These are phyloP conservation scores for Coniochaeta sp. DNA, from an alignment of 2,329 filamentous ascomycete species.

Conservation along the genomic window DNA sequence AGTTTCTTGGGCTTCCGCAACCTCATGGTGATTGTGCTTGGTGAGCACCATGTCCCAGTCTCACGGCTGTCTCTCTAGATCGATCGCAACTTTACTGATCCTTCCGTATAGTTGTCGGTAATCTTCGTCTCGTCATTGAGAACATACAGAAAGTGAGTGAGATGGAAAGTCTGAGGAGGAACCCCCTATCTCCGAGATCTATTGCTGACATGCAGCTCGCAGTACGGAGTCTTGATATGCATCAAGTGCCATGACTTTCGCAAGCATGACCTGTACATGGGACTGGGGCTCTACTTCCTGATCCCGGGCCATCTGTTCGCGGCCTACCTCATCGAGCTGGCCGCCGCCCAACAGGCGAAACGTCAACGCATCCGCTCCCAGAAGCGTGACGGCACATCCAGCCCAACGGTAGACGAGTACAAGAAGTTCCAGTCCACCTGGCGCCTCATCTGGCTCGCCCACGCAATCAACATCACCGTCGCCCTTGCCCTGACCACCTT, in stretches of 20 bases:
- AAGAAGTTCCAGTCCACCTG: conserved; percentile 68
- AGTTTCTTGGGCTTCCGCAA: conserved; percentile 94
- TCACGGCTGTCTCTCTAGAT: not conserved
- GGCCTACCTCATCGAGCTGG: conserved; percentile 82
- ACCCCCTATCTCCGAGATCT: too few relatives aligned
- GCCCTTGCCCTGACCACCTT: conserved; percentile 75
- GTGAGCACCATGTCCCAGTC: conserved; percentile 40
- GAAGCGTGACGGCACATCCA: conserved; percentile 43
- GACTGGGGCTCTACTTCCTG: conserved; percentile 71
- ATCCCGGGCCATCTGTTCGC: conserved; percentile 88
- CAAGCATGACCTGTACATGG: conserved; percentile 67
- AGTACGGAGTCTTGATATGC: conserved; percentile 95
- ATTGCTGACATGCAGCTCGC: too few relatives aligned
- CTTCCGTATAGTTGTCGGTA: conserved; percentile 65
- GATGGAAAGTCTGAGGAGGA: too few relatives aligned
- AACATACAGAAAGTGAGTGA: conserved; percentile 87
- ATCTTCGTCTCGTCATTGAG: conserved; percentile 89
- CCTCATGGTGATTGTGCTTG: conserved; percentile 86
- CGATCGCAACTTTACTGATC: not conserved
- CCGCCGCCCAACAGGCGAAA: conserved; percentile 73
- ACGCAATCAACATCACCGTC: conserved; percentile 75
- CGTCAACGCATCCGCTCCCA: conserved; percentile 50
- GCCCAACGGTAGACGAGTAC: conserved; percentile 53
- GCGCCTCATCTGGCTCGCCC: conserved; percentile 71
- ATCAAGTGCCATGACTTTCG: conserved; percentile 84